phyloP scores from a whole-genome alignment of 1,284 basidiomycete species.

The Cryptococcus sp. region DNA sequence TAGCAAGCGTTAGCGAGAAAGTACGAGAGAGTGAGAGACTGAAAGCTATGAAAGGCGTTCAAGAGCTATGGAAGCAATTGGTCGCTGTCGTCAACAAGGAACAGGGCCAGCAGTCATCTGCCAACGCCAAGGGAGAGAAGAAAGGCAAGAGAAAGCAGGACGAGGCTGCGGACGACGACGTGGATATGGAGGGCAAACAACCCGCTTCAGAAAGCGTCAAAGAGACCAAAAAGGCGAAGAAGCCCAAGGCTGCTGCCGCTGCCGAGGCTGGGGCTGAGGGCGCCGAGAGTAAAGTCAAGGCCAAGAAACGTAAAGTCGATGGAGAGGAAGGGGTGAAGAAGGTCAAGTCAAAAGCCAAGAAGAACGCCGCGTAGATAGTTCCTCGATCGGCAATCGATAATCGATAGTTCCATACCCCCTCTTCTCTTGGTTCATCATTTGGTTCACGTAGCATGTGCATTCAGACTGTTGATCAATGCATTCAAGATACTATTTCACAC shows the following conservation, averaged over 20 bases:
- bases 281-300: not conserved
- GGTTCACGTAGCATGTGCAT: no score
- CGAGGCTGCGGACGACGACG: slow-evolving; percentile 14
- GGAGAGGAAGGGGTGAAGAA: not conserved
- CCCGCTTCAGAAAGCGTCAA: no score
- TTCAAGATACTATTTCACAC: no score
- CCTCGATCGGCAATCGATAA: not conserved
- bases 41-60: slow-evolving; percentile 56
- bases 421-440: no score
- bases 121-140: slow-evolving; percentile 24
- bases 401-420: not conserved
- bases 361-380: not conserved
- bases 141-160: slow-evolving; percentile 25
- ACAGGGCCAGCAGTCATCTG: not conserved
- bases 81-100: slow-evolving; percentile 39
- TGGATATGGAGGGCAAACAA: slow-evolving; percentile 4
- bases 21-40: slow-evolving; percentile 57
- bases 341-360: not conserved
- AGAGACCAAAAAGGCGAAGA: not conserved
- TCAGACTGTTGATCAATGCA: no score
- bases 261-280: not conserved
- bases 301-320: not conserved
- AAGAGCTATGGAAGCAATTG: slow-evolving; percentile 59
- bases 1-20: slow-evolving; percentile 51
- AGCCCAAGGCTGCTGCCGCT: not conserved